Conservation (phyloP, 2,329 filamentous ascomycete genomes). For the Gremmenia infestans region DNA sequence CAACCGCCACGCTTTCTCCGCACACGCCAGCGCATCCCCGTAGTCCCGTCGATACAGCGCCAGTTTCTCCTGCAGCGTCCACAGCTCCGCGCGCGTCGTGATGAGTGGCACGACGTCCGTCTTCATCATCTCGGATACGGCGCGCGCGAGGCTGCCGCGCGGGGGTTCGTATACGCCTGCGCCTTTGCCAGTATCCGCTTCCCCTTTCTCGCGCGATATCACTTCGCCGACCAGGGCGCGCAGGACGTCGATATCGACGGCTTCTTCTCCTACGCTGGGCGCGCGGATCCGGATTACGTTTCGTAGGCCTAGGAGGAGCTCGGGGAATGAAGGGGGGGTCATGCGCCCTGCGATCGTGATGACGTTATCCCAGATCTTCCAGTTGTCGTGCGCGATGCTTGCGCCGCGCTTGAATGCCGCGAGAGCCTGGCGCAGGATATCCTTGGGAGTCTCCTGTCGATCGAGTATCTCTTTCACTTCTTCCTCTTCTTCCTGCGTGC, state of each 20-base stretch:
- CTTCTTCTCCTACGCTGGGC: slow-evolving; percentile 63
- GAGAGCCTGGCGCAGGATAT: slow-evolving; percentile 67
- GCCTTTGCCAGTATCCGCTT: slow-evolving; percentile 5
- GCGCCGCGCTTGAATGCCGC: slow-evolving; percentile 84
- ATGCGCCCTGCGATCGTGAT: slow-evolving; percentile 79
- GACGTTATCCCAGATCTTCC: slow-evolving; percentile 95
- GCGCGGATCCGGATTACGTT: slow-evolving; percentile 72
- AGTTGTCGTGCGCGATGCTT: slow-evolving; percentile 75
- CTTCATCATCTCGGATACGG: slow-evolving; percentile 70
- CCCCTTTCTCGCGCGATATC: slow-evolving; percentile 41
- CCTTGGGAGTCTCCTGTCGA: slow-evolving; percentile 28
- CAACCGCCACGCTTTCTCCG: slow-evolving; percentile 86
- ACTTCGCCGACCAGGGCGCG: slow-evolving; percentile 67
- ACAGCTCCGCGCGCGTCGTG: slow-evolving; percentile 71
- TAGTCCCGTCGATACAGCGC: slow-evolving; percentile 70
- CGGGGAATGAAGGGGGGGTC: slow-evolving; percentile 66
- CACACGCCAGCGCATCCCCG: slow-evolving; percentile 68
- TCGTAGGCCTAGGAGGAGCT: slow-evolving; percentile 70
- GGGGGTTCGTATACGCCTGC: slow-evolving; percentile 38
- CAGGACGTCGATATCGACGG: slow-evolving; percentile 70
- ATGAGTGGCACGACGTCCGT: slow-evolving; percentile 74
- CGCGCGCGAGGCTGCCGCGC: slow-evolving; percentile 55
- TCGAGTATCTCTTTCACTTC: slow-evolving; percentile 23
- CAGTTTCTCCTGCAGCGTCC: slow-evolving; percentile 67
- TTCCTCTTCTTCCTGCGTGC: slow-evolving; percentile 31